These are phyloP conservation scores for Neofusicoccum sp. DNA, from an alignment of 2,329 filamentous ascomycete genomes.

Conservation along the genomic window DNA sequence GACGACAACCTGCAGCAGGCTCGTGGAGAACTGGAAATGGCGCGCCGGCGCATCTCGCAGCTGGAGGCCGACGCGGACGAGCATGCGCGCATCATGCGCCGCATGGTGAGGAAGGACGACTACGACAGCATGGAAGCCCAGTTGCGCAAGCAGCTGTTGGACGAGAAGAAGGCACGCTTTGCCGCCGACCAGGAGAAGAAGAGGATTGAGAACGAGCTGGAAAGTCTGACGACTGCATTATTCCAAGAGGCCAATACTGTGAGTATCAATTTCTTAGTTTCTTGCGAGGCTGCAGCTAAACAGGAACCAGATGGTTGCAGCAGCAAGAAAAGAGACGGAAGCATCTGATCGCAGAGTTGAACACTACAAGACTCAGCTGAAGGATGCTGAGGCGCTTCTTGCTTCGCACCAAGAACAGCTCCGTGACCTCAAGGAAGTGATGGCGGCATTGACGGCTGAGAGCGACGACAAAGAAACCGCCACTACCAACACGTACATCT, in stretches of 20 bases:
- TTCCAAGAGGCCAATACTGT: conserved; percentile 96
- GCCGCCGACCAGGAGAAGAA: conserved; percentile 68
- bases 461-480: conserved; percentile 66
- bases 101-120: conserved; percentile 73
- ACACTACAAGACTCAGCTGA: conserved; percentile 80
- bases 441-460: conserved; percentile 81
- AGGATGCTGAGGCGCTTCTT: conserved; percentile 82
- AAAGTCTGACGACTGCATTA: conserved; percentile 86
- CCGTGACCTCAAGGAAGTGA: conserved; percentile 84
- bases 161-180: conserved; percentile 44
- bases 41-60: conserved; percentile 66
- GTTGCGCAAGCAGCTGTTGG: conserved; percentile 44
- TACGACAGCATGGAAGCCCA: conserved; percentile 60
- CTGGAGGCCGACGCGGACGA: conserved; percentile 71
- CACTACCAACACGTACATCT: conserved; percentile 62
- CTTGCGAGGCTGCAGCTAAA: conserved; percentile 26
- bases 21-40: conserved; percentile 77
- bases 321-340: conserved; percentile 83
- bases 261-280: conserved; percentile 26
- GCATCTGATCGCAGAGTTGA: conserved; percentile 81
- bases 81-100: conserved; percentile 52
- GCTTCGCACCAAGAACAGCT: conserved; percentile 92
- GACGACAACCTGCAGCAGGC: conserved; percentile 86
- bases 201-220: conserved; percentile 88
- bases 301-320: conserved; percentile 75